These are phyloP conservation scores for Beauveria varroae DNA, from an alignment of 2,329 filamentous ascomycete species.

Conservation along the genomic window DNA sequence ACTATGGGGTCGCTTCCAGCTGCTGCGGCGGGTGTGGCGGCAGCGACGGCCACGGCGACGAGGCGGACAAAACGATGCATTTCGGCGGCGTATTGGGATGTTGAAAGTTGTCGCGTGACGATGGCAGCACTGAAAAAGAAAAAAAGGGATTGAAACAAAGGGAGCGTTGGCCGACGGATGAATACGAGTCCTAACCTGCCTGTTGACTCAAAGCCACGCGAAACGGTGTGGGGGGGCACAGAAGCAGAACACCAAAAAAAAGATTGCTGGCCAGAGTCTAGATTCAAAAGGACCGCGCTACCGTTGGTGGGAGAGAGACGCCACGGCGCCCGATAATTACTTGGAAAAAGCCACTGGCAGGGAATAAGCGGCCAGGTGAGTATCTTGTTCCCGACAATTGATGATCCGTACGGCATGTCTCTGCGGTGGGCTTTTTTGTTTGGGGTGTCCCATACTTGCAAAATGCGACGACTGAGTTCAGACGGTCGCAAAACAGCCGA, in stretches of 20 bases:
- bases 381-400: background rate
- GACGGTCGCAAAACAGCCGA: too few species aligned
- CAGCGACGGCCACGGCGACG: constrained; percentile 19
- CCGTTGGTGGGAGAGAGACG: background rate
- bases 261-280: background rate
- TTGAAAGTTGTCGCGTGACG: background rate
- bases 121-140: background rate
- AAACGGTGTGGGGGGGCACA: background rate
- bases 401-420: background rate
- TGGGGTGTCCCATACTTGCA: too few species aligned
- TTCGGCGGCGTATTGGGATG: background rate
- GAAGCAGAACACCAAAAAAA: background rate
- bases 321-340: background rate
- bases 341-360: background rate
- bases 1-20: constrained; percentile 16
- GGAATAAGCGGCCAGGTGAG: background rate
- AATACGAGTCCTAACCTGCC: background rate
- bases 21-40: constrained; percentile 18
- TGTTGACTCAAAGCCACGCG: background rate
- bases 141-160: background rate
- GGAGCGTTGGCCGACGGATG: background rate
- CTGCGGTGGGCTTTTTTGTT: too few species aligned
- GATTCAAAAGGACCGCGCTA: background rate
- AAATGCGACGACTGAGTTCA: too few species aligned
- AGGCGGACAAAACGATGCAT: constrained; percentile 22